Evolutionary conservation across 2,329 filamentous ascomycete species (phyloP), one percentile per base, ranked within the genome.

Genomic region (Magnaporthales sp.): DNA sequence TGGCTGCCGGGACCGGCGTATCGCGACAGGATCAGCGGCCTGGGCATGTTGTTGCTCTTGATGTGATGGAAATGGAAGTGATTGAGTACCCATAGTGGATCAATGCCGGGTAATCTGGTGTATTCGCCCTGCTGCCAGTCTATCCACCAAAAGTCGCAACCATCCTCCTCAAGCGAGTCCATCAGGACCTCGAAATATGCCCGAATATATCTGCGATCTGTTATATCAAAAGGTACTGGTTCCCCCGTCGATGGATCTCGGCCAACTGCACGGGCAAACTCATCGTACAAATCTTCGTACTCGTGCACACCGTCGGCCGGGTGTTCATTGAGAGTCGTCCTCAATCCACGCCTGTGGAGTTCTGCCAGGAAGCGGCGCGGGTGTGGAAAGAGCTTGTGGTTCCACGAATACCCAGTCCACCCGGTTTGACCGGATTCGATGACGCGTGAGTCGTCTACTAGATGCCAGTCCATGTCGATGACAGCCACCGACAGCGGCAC

Each of bases 401-500:
- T 83, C 86, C 86, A 89, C 1, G 83, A 86, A 70, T 89, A 89
- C 9, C 64, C 64, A 22, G 64, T 66, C 64, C 64, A 66, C 1
- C 86, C 86, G 0, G 84, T 87, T 82, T 83, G 86, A 22, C 84
- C 84, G n/a, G 80, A 69, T n/a, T 70, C 69, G 60, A 71, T 71
- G 56, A 72, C 79, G 66, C 77, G 74, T 11, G 73, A 73, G 7
- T 79, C 74, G 1, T 80, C 72, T 0, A 87, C 84, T 60, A 82
- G 73, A 74, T 89, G 87, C 87, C 86, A 89, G 72, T 89, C 87
- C 86, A 89, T 89, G 71, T 89, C 87, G 3, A 89, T 74, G 0
- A 89, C 85, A 1, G 81, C 85, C 6, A 88, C 84, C 5, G 80
- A 84, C 51, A 89, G 75, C 0, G 87, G 87, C 7, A 89, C 80